These are phyloP conservation scores for Trichoderma sp. DNA, from an alignment of 2,329 filamentous ascomycete genomes.

Conservation along the genomic window DNA sequence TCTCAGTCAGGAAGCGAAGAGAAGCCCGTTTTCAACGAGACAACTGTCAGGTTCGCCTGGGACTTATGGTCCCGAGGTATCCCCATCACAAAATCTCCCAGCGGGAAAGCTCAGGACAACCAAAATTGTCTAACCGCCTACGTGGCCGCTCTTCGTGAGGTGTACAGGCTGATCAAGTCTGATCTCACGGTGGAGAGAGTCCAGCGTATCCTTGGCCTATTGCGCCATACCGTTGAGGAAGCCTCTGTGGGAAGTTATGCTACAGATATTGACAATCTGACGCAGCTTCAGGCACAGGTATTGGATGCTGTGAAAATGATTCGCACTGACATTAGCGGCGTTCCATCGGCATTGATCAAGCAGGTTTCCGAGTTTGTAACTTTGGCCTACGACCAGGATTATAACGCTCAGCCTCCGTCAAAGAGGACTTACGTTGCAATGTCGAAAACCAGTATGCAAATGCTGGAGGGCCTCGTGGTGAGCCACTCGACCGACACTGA, in stretches of 20 bases:
- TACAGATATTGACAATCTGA: constrained; percentile 69
- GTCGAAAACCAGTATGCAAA: constrained; percentile 75
- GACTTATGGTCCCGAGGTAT: constrained; percentile 65
- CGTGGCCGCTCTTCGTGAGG: constrained; percentile 68
- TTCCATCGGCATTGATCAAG: constrained; percentile 65
- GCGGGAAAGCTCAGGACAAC: constrained; percentile 55
- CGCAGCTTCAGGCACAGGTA: constrained; percentile 67
- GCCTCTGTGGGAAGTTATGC: constrained; percentile 67
- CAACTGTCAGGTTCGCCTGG: constrained; percentile 63
- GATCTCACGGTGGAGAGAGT: constrained; percentile 62
- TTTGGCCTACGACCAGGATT: constrained; percentile 59
- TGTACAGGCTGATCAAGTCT: constrained; percentile 71
- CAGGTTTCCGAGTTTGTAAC: constrained; percentile 69
- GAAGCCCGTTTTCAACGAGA: constrained; percentile 45
- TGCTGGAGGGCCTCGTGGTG: constrained; percentile 60
- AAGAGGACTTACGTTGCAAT: constrained; percentile 85
- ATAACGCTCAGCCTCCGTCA: constrained; percentile 34
- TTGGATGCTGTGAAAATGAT: constrained; percentile 66
- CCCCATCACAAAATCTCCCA: constrained; percentile 44
- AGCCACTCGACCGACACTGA: constrained; percentile 60
- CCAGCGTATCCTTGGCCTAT: constrained; percentile 64
- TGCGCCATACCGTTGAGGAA: constrained; percentile 68
- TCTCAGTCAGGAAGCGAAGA: constrained; percentile 46
- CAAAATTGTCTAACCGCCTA: constrained; percentile 86
- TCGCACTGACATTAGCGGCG: constrained; percentile 61